Base-by-base conservation (phyloP, 2,329 filamentous ascomycete genomes). In the Colletotrichum australisinense region DNA sequence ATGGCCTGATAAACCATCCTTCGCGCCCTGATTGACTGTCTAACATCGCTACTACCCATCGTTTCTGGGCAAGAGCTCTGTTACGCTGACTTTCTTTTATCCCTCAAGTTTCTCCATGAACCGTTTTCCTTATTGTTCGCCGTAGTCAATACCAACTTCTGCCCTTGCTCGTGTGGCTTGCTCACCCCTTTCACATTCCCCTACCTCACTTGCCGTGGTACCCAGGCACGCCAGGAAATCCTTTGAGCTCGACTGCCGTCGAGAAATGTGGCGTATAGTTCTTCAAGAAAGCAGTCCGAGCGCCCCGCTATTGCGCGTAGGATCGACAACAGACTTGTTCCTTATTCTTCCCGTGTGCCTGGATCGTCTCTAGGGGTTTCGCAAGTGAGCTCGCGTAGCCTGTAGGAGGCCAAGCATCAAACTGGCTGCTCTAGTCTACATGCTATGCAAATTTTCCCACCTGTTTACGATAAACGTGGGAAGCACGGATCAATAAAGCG, bases 61-160 rank as follows among this genome's bases (percentile, higher is more conserved):
- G 35, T 26, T 12, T 62, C 60, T 49, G 16, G 60, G 35, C 12
- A 30, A 63, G 35, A 42, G 35, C 35, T 42, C 35, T 42, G 14
- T 42, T 16, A 16, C 35, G 16, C 5, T 42, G 16, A 42, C 35
- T 42, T 42, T 42, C 35, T 42, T 42, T 42, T 6, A 42, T 42
- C 12, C 6, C 5, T 5, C 16, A 1, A 22, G 3, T 22, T 42
- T 57, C 22, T 32, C 46, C 42, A 57, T 49, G 35, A 46, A 53
- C 67, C 70, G 70, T 73, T 62, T 60, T 16, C 16, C 42, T 62
- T 65, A 24, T 52, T 65, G 57, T 59, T 28, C 14, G 38, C 5
- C 19, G 16, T 8, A 38, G 4, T 46, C 42, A n/a, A n/a, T 5
- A 30, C 8, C 35, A n/a, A 14, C 5, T 5, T 12, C 16, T 12